Evolutionary conservation across 495 filamentous ascomycete species (phyloP), one percentile per base, ranked within the genome.

Genomic region (Hypoxylon cercidicola): DNA sequence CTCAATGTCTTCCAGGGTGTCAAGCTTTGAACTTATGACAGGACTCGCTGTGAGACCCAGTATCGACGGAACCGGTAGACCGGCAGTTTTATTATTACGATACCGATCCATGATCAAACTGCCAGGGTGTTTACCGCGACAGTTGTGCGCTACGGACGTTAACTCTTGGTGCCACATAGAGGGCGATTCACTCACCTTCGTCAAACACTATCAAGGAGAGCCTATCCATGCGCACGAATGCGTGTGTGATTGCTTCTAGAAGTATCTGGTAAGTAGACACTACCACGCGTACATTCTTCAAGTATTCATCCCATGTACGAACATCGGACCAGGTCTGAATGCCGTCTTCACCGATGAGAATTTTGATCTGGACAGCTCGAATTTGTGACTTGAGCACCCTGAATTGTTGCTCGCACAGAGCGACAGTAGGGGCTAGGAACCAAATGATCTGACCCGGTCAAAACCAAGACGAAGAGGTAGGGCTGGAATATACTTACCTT

Each of bases 11-110:
- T 79, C 73, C 13, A 93, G 74, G 34, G 79, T 81, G 0, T 70
- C 63, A 5, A 80, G 72, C 25, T 82, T 79, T 57, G 82, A 78
- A 73, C 80, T 83, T 56, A 90, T 85, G 9, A 93, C 80, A 0
- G 94, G 94, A 66, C 91, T 96, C 0, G 94, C 94, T 16, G 91
- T 93, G 2, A 98, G 82, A 4, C 93, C 94, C 8, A 97, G 77
- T 51, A 97, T 93, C 11, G 79, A 77, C 0, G 95, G 94, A 8
- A 91, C 78, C 13, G 72, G 57, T 25, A 76, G 58, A 1, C 78
- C 71, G 1, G 66, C 66, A 13, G 71, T 60, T 20, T 73, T 72
- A 1, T 74, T 62, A 2, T 74, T 72, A 2, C 80, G 86, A 66
- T 97, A 97, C 64, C 88, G 89, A 48, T 88, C 78, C 92, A 99